Base-by-base conservation (phyloP, 2,329 filamentous ascomycete species). In the Colletotrichum sidae region DNA sequence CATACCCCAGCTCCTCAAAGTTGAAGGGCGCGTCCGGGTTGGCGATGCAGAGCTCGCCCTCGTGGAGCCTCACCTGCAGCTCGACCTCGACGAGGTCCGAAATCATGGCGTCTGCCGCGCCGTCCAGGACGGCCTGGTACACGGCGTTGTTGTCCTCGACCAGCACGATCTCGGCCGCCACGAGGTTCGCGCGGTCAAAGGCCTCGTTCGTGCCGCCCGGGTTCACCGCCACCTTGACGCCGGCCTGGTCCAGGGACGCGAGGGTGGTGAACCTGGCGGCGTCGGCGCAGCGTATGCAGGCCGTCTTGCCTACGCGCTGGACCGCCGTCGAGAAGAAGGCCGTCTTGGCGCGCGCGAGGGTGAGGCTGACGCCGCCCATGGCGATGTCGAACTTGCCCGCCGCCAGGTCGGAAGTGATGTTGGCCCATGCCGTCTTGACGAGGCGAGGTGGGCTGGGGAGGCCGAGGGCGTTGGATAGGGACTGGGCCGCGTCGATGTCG, bases 91-190 rank as follows among this genome's bases (percentile, higher is more conserved):
- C 55, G 4, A 65, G 52, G 8, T 67, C 65, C 2, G 65, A 67
- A 2, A 67, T 67, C 61, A 67, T 65, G 6, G 56, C 51, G n/a
- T 67, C 65, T 3, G 65, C 65, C 6, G 49, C 17, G 39, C 61
- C 55, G 5, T 49, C 55, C 41, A 60, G 15, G 2, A 67, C 47
- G 1, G 65, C 61, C 44, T 67, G 55, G 56, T 60, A 67, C 0
- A 67, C 61, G 1, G 65, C 65, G 10, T 67, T 67, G n/a, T 67
- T 67, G 9, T 67, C 65, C 15, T 60, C 61, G 7, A 67, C 51
- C 47, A 61, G 11, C 7, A 67, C 61, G 5, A 67, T 65, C 4
- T 37, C 52, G 11, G 61, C 65, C 2, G 41, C 12, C 55, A 57
- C 51, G 11, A 67, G 47, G 42, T 61, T 67, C 11, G 60, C 65